Conservation (phyloP, 257 asterid species). For the Nicotiana tabacum region DNA sequence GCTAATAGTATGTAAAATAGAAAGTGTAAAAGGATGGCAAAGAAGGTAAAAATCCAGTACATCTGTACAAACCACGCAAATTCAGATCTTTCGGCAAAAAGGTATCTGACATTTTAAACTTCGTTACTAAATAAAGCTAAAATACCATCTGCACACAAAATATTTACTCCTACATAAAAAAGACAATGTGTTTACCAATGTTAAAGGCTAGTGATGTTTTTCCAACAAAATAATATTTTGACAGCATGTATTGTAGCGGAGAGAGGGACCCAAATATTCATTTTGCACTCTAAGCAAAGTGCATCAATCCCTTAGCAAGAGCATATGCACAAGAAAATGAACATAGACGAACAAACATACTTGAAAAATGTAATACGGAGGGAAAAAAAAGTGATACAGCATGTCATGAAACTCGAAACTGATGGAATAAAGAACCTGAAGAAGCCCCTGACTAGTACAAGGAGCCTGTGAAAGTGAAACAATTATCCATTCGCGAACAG, state of each 20-base stretch:
- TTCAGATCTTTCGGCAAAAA: slow-evolving; percentile 2
- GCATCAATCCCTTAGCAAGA: background rate
- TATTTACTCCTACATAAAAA: background rate
- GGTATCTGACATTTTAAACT: background rate
- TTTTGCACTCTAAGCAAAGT: slow-evolving; percentile 5
- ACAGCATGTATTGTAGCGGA: background rate
- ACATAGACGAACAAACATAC: background rate
- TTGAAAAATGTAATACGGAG: background rate
- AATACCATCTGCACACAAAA: background rate
- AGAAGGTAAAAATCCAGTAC: background rate
- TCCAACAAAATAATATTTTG: background rate
- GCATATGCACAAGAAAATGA: background rate
- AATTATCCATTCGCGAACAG: slow-evolving; percentile 91
- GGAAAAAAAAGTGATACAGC: slow-evolving; percentile 10
- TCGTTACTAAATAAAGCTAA: background rate
- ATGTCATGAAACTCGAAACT: background rate
- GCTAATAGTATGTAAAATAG: background rate
- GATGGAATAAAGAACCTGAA: slow-evolving; percentile 60
- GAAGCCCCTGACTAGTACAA: slow-evolving; percentile 98
- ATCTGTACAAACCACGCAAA: background rate
- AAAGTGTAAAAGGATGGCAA: background rate
- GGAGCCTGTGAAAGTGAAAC: slow-evolving; percentile 97
- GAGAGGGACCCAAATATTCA: background rate
- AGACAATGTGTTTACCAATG: background rate
- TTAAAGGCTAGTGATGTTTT: background rate